Evolutionary conservation across 345 rosid species (phyloP), one percentile per base, ranked within the genome.

Genomic region (Populus davidiana): DNA sequence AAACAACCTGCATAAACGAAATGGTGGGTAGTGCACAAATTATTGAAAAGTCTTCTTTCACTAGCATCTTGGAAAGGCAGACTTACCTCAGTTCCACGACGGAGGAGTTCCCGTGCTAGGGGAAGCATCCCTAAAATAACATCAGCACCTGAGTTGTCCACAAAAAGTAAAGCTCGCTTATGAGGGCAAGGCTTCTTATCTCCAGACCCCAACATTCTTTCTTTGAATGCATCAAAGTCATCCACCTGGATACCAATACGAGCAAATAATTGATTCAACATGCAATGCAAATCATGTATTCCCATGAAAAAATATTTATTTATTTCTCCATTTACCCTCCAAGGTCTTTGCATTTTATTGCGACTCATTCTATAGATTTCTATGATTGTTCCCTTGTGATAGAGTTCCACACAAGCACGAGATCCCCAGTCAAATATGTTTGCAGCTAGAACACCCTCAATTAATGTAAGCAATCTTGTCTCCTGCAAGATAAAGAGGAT

Each of bases 371-470:
- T 89, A 73, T 96, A 96, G 77, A 96, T 96, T 85, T 96, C 99
- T 77, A 96, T 96, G 71, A 96, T 96, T 44, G 99, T 96, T 74
- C 99, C 99, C 79, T 96, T 92, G 78, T 92, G 99, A 84, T 96
- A 96, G 72, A 96, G 94, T 75, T 96, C 99, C 84, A 96, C 99
- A 83, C 99, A 96, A 38, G 99, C 97, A 69, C 97, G 92, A 75
- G 98, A 93, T 78, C 99, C 99, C 99, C 99, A 96, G 84, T 96
- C 99, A 75, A 96, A 96, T 85, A 96, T 96, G 74, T 96, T 96
- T 73, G 99, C 99, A 79, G 99, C 99, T 69, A 96, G 90, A 83
- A 92, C 99, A 71, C 99, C 99, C 83, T 92, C 98, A 54, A 96
- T 91, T 52, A 96, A 88, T 63, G 90, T 89, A 76, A 93, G 96